phyloP scores from a whole-genome alignment of 805 yeast species.

The Nakazawaea populi region DNA sequence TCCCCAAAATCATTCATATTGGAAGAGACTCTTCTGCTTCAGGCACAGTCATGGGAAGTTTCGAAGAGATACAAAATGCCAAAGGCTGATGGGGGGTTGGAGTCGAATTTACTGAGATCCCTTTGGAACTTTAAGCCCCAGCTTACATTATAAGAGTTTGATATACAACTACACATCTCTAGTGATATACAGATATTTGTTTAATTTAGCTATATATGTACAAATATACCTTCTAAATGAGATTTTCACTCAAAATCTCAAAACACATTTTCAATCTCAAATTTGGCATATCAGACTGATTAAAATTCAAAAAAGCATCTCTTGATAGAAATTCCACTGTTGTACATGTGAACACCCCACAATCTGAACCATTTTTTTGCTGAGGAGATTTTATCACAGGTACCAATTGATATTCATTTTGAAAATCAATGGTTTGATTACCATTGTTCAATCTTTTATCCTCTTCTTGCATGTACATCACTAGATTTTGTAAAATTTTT shows the following conservation, averaged over 20 bases:
- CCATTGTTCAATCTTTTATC: slow-evolving; percentile 44
- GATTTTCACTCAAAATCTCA: slow-evolving; percentile 35
- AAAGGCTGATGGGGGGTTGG: too few relatives aligned
- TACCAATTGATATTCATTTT: slow-evolving; percentile 17
- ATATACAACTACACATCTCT: not conserved
- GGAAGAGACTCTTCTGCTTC: too few relatives aligned
- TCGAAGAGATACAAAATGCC: too few relatives aligned
- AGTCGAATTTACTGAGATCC: too few relatives aligned
- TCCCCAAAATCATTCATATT: too few relatives aligned
- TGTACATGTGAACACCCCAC: slow-evolving; percentile 91
- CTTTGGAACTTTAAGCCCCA: too few relatives aligned
- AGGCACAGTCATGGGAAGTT: too few relatives aligned
- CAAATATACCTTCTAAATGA: not conserved
- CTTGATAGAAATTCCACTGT: slow-evolving; percentile 59
- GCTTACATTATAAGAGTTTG: too few relatives aligned
- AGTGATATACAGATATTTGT: not conserved
- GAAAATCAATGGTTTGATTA: slow-evolving; percentile 21
- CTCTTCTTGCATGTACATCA: slow-evolving; percentile 64
- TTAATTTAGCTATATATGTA: not conserved
- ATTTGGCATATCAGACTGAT: slow-evolving; percentile 62
- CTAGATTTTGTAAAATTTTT: slow-evolving; percentile 38
- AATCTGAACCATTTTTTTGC: slow-evolving; percentile 86
- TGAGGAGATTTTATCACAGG: slow-evolving; percentile 51
- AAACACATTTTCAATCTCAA: slow-evolving; percentile 66
- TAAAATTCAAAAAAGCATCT: slow-evolving; percentile 42